A percentile compares a stretch with the other conserved stretches of the same genome.
Conservation (phyloP, 1,139 yeast genomes). For the Yamadazyma atlantica region DNA sequence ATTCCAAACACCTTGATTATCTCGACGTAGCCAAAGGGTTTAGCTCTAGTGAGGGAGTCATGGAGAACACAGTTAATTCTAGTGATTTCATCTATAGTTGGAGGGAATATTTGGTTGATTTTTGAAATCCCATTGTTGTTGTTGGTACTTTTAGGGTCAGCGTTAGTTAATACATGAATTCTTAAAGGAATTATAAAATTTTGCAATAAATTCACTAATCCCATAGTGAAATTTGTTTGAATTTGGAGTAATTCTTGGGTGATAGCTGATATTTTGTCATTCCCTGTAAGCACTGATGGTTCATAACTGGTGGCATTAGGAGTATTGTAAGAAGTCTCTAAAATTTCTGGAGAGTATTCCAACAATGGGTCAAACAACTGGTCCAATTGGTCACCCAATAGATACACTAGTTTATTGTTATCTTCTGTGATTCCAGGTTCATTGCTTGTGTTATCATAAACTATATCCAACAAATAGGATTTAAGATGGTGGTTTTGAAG, state of each 20-base stretch:
- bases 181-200: conserved; percentile 79
- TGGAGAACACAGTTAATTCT: conserved; percentile 82
- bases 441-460: conserved; percentile 51
- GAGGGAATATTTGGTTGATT: conserved; percentile 81
- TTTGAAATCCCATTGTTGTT: conserved; percentile 57
- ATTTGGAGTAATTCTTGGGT: conserved; percentile 56
- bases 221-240: conserved; percentile 73
- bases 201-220: conserved; percentile 71
- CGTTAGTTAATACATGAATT: conserved; percentile 53
- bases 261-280: conserved; percentile 38
- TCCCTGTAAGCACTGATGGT: conserved; percentile 10
- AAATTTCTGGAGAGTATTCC: conserved; percentile 88
- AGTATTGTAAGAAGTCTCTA: conserved; percentile 64
- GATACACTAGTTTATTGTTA: conserved; percentile 71
- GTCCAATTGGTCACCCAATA: conserved; percentile 82
- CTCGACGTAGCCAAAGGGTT: conserved; percentile 68
- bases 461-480: conserved; percentile 67
- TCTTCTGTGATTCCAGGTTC: conserved; percentile 39
- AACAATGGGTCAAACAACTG: conserved; percentile 85
- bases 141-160: conserved; percentile 14
- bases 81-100: conserved; percentile 91
- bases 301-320: conserved; percentile 29
- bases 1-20: conserved; percentile 74
- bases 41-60: conserved; percentile 69
- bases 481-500: conserved; percentile 53